Percentiles rank a stretch among this genome's conserved stretches.
Conservation (phyloP, 2,329 filamentous ascomycete genomes). For the Aureobasidium sp. region DNA sequence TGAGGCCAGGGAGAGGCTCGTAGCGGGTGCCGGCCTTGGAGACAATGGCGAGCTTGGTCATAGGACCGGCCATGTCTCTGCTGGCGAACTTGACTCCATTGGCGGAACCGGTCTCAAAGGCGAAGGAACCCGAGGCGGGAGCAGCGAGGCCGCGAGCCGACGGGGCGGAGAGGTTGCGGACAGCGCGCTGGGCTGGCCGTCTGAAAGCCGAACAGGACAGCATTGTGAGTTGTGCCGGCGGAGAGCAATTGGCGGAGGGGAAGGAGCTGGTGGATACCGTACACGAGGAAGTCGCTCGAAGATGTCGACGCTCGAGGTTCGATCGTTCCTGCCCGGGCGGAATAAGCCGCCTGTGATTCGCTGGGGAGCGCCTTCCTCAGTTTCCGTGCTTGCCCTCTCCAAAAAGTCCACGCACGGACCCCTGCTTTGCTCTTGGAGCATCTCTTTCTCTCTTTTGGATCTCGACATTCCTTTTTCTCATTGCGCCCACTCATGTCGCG, state of each 20-base stretch:
- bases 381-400: background rate
- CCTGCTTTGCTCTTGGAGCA: too few species aligned
- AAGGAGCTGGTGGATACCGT: slow-evolving; percentile 17
- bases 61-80: slow-evolving; percentile 80
- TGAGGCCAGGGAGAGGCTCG: slow-evolving; percentile 80
- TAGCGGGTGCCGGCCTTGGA: slow-evolving; percentile 92
- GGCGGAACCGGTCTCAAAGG: slow-evolving; percentile 81
- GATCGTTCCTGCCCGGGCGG: slow-evolving; percentile 1
- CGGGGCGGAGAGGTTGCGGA: slow-evolving; percentile 51
- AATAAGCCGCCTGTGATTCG: slow-evolving; percentile 14
- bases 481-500: slow-evolving; percentile 14
- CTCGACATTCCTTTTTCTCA: background rate
- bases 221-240: slow-evolving; percentile 41
- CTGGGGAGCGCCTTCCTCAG: background rate
- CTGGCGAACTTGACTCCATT: slow-evolving; percentile 87
- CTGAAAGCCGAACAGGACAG: slow-evolving; percentile 60
- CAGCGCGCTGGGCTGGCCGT: slow-evolving; percentile 56
- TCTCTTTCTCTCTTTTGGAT: too few species aligned
- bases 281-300: too few species aligned
- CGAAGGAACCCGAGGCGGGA: slow-evolving; percentile 66
- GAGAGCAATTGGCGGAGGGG: slow-evolving; percentile 21
- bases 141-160: slow-evolving; percentile 58
- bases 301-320: slow-evolving; percentile 14
- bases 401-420: slow-evolving; percentile 3
- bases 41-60: slow-evolving; percentile 84